Evolutionary conservation across 169 alveolate genomes (phyloP).

Genomic region (Perkinsus chesapeaki): DNA sequence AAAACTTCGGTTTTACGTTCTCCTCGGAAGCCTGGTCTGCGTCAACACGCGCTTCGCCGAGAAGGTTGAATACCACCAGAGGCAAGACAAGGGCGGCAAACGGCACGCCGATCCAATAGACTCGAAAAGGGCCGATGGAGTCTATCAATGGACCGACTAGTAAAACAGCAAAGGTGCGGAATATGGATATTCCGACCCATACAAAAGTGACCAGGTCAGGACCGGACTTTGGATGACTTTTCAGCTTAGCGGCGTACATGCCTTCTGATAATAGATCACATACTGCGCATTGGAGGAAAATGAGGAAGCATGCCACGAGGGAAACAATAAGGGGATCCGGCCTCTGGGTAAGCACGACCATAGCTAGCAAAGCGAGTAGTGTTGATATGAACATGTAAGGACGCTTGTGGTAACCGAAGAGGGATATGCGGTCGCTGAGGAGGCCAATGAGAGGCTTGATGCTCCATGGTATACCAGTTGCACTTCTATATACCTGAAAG

Average conservation of each 20-base stretch:
- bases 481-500: conserved; percentile 22
- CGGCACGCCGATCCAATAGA: conserved; percentile 14
- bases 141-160: conserved; percentile 2
- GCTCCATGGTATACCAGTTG: conserved; percentile 23
- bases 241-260: conserved; percentile 24
- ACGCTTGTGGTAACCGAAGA: conserved; percentile 22
- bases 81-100: conserved; percentile 19
- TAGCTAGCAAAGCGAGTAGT: conserved; percentile 15
- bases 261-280: conserved; percentile 34
- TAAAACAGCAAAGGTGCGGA: neutral
- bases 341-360: conserved; percentile 8
- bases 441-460: conserved; percentile 32
- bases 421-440: conserved; percentile 23
- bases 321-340: neutral
- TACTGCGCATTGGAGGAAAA: conserved; percentile 27
- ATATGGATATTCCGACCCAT: conserved; percentile 21
- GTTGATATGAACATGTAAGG: conserved; percentile 24
- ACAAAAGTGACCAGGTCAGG: conserved; percentile 33
- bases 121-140: conserved; percentile 16
- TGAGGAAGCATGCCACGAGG: conserved; percentile 17
- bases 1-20: neutral
- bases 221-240: conserved; percentile 20
- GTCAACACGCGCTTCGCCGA: neutral
- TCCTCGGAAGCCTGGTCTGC: neutral
- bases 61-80: neutral